phyloP scores from a whole-genome alignment of 1,284 basidiomycete species.

The Inonotus obliquus region DNA sequence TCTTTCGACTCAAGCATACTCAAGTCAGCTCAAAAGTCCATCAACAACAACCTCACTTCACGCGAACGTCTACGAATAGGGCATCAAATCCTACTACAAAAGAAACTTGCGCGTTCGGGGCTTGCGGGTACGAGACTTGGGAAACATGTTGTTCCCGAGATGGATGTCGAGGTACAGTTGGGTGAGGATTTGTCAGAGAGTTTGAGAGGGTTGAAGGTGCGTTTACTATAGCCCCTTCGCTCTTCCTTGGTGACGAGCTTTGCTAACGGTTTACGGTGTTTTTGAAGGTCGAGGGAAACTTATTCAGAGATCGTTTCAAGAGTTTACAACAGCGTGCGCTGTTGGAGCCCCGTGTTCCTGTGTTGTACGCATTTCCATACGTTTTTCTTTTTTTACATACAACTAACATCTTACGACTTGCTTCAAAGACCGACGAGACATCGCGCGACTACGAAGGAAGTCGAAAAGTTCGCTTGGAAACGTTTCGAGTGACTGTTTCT shows the following conservation, averaged over 20 bases:
- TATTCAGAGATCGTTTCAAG: conserved; percentile 87
- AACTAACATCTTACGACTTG: conserved; percentile 15
- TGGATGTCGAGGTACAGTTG: conserved; percentile 79
- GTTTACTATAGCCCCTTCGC: no score
- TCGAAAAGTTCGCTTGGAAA: conserved; percentile 90
- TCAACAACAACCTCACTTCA: conserved; percentile 35
- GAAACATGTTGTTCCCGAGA: conserved; percentile 70
- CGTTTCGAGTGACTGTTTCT: conserved; percentile 50
- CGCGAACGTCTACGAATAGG: conserved; percentile 42
- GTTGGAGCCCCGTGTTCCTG: conserved; percentile 68
- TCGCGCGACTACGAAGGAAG: conserved; percentile 59
- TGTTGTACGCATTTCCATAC: conserved; percentile 51
- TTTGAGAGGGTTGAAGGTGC: conserved; percentile 78
- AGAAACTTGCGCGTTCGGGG: conserved; percentile 47
- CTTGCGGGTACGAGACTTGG: conserved; percentile 69
- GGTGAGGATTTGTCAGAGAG: conserved; percentile 90
- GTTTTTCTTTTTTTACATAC: conserved; percentile 9
- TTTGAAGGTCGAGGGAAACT: conserved; percentile 82
- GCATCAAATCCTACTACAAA: conserved; percentile 34
- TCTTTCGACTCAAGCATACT: conserved; percentile 42
- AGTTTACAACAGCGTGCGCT: conserved; percentile 77
- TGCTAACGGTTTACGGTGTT: neutral
- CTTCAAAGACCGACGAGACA: conserved; percentile 57
- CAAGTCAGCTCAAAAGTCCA: conserved; percentile 46
- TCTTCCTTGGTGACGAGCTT: neutral